Evolutionary conservation across 2,329 filamentous ascomycete species (phyloP), one percentile per base, ranked within the genome.

Genomic region (Paracorniculantispora psalliotae): DNA sequence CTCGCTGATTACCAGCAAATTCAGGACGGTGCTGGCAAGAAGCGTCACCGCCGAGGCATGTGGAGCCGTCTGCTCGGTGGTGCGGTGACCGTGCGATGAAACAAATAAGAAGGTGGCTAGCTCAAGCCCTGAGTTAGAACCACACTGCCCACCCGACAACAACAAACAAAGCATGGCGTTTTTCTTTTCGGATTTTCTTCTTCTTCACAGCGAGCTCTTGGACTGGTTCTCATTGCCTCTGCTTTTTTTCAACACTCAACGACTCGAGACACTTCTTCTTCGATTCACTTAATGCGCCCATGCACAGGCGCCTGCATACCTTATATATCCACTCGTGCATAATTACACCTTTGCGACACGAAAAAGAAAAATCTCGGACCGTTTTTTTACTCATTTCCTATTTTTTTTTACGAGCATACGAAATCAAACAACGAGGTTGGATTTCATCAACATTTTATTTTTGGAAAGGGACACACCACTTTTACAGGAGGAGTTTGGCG

Each of bases 1-100:
- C 81, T 83, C 64, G 77, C 76, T 61, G 66, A 83, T 61, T 75
- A 83, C 61, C 75, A 77, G 61, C 75, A 78, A 59, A 67, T 81
- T 47, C 77, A 82, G 61, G 76, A 81, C 51, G 74, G 71, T 43
- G 69, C 72, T 48, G 67, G 67, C 61, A 80, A 78, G 70, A 81
- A 81, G 74, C 78, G 80, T 54, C 75, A 75, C 60, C 75, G 77
- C 53, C 75, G 79, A 41, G 79, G 81, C 62, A 76, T 84, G 72
- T 80, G 81, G 70, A 78, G 77, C 35, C 79, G 81, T 44, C 75
- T 84, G 61, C 80, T 84, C 61, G 78, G 79, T 48, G 75, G 73
- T 53, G 70, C 74, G 54, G 73, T 77, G 59, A 63, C 72, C 28
- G 72, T 73, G 60, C 73, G 76, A 68, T 77, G 63, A 63, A 62